Base-by-base conservation (phyloP, 2,329 filamentous ascomycete genomes). In the Colletotrichum melonis region DNA sequence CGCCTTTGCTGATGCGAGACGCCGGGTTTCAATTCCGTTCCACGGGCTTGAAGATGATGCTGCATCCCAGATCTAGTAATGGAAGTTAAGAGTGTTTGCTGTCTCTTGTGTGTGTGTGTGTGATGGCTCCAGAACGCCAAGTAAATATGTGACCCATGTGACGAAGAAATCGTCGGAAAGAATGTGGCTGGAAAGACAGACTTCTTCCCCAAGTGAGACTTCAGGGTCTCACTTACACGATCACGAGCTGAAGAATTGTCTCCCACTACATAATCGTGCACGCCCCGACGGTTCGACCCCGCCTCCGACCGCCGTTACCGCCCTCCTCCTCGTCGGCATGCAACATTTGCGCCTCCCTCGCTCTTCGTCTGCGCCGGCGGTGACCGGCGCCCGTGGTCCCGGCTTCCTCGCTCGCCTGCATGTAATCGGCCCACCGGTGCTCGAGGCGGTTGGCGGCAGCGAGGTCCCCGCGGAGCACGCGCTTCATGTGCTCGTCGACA, bases 381-480 rank as follows among this genome's bases (percentile, higher is more conserved):
- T 89, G 86, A 6, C 93, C 91, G 1, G 88, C 88, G 2, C 92
- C 94, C 2, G 85, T 87, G 3, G 89, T 89, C 3, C 92, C 93
- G 0, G 93, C 94, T 80, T 98, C 96, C 81, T 98, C 95, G 63
- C 90, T 94, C 19, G 94, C 92, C 84, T 97, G 94, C 95, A 98
- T 98, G 81, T 95, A 97, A 67, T 97, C 93, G 0, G 93, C 93
- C 96, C 96, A 98, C 81, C 96, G 97, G 75, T 92, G 89, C 85
- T 98, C 95, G 24, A 98, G 87, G n/a, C 94, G 87, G 49, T 88
- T 88, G 0, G 97, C 97, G 1, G 93, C 88, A 0, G 88, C 86
- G 72, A 95, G 89, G 74, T 98, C 94, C 7, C 94, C 94, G 5
- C 90, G 87, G 64, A 97, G 82, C 0, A 98, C 94, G 4, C 95